A percentile compares a stretch with the other conserved stretches of the same genome.
These are phyloP conservation scores for Lachancea quebecensis DNA, from an alignment of 805 yeast species.

Conservation along the genomic window DNA sequence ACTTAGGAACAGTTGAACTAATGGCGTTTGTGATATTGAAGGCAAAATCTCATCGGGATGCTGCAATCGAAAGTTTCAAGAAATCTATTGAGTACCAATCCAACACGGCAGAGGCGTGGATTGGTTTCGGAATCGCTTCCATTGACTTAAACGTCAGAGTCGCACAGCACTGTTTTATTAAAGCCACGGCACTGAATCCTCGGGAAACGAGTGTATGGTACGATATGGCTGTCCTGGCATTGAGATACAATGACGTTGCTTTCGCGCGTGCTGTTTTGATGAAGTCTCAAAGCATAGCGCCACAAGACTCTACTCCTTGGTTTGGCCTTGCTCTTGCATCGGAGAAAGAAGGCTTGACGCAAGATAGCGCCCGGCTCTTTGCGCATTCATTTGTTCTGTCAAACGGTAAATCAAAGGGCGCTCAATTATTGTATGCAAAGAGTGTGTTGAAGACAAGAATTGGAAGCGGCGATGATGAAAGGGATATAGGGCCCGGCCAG, in stretches of 20 bases:
- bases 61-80: slow-evolving; percentile 53
- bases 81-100: slow-evolving; percentile 67
- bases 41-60: slow-evolving; percentile 34
- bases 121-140: slow-evolving; percentile 71
- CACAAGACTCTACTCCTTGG: slow-evolving; percentile 75
- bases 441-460: slow-evolving; percentile 44
- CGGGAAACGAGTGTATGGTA: slow-evolving; percentile 70
- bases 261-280: slow-evolving; percentile 68
- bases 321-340: slow-evolving; percentile 69
- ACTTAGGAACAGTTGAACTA: slow-evolving; percentile 62
- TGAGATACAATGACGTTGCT: slow-evolving; percentile 58
- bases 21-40: slow-evolving; percentile 36
- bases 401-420: slow-evolving; percentile 60
- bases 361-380: slow-evolving; percentile 49
- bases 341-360: slow-evolving; percentile 42
- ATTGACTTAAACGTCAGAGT: slow-evolving; percentile 57
- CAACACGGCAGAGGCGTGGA: slow-evolving; percentile 70
- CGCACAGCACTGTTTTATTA: slow-evolving; percentile 89
- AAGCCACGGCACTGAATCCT: slow-evolving; percentile 65
- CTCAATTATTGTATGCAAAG: slow-evolving; percentile 67
- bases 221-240: slow-evolving; percentile 70
- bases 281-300: slow-evolving; percentile 75
- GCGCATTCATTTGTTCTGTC: slow-evolving; percentile 77
- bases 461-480: slow-evolving; percentile 39
- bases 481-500: slow-evolving; percentile 54